Conservation (phyloP, 2,329 filamentous ascomycete species). For the Penicillium sp. region DNA sequence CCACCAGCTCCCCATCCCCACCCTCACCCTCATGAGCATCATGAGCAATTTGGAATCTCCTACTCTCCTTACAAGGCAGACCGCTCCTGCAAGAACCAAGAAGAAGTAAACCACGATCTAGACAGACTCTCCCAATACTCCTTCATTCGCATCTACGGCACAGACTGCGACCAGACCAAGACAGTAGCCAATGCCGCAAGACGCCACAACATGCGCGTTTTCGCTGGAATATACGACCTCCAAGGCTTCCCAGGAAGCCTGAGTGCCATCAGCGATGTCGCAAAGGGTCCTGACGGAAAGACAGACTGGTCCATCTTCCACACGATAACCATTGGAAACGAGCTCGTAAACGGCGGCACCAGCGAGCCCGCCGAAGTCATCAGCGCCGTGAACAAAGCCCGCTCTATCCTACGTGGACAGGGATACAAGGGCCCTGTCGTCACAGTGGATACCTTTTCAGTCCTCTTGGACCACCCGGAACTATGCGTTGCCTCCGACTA, state of each 20-base stretch:
- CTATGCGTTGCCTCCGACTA: conserved; percentile 76
- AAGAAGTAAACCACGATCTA: conserved; percentile 68
- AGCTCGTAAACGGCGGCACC: conserved; percentile 69
- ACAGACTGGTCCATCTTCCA: conserved; percentile 68
- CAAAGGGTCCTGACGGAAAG: conserved; percentile 44
- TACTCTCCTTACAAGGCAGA: conserved; percentile 61
- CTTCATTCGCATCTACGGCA: conserved; percentile 75
- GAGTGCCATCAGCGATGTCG: conserved; percentile 60
- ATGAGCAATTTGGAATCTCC: conserved; percentile 50
- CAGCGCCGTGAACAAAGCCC: conserved; percentile 59
- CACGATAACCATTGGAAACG: conserved; percentile 78
- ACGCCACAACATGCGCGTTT: conserved; percentile 67
- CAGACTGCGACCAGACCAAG: conserved; percentile 73
- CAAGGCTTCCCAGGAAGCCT: conserved; percentile 59
- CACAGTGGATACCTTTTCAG: conserved; percentile 76
- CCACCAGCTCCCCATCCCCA: conserved; percentile 1
- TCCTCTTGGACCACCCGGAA: conserved; percentile 65
- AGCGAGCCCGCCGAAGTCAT: conserved; percentile 57
- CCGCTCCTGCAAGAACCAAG: conserved; percentile 66
- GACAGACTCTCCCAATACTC: conserved; percentile 59
- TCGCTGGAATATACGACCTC: conserved; percentile 73
- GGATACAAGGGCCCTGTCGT: conserved; percentile 76
- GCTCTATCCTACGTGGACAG: conserved; percentile 57
- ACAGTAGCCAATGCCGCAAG: conserved; percentile 65
- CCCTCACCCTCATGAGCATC: conserved; percentile 8